Evolutionary conservation across 2,329 filamentous ascomycete species (phyloP).

Genomic region (Pseudogymnoascus sp.): DNA sequence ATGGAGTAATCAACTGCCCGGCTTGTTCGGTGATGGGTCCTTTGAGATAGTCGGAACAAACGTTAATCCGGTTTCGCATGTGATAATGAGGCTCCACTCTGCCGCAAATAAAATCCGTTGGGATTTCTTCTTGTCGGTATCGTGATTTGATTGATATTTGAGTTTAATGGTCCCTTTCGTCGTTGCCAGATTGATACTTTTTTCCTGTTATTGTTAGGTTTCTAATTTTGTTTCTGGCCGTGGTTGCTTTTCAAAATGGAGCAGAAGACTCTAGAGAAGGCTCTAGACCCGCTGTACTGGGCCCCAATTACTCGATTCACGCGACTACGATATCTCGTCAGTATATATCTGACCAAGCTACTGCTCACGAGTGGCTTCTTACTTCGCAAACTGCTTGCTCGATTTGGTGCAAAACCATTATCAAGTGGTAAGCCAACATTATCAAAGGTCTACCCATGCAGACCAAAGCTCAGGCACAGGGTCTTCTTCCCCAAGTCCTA

Average conservation of each 20-base stretch:
- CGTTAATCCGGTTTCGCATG: slow-evolving; percentile 4
- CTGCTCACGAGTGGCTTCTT: neutral
- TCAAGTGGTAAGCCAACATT: slow-evolving; percentile 18
- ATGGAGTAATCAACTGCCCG: neutral
- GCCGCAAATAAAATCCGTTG: neutral
- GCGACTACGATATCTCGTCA: neutral
- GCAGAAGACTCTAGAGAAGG: neutral
- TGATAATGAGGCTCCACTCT: neutral
- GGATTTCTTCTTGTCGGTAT: neutral
- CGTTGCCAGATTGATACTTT: neutral
- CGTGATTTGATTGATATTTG: neutral
- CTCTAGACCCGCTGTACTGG: slow-evolving; percentile 2
- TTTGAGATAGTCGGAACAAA: neutral
- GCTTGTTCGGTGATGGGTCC: neutral
- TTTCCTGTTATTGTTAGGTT: neutral
- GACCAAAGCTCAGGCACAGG: slow-evolving; percentile 22
- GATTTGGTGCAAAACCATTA: slow-evolving; percentile 8
- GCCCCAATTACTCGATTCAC: slow-evolving; percentile 2
- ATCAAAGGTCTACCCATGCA: slow-evolving; percentile 25
- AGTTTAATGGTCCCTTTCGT: neutral
- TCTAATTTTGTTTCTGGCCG: neutral
- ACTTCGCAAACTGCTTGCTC: neutral
- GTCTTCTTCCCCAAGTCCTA: slow-evolving; percentile 36
- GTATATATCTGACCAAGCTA: slow-evolving; percentile 4
- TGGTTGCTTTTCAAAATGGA: neutral